Base-by-base conservation (phyloP, 495 filamentous ascomycete genomes). In the Neurospora sp. region DNA sequence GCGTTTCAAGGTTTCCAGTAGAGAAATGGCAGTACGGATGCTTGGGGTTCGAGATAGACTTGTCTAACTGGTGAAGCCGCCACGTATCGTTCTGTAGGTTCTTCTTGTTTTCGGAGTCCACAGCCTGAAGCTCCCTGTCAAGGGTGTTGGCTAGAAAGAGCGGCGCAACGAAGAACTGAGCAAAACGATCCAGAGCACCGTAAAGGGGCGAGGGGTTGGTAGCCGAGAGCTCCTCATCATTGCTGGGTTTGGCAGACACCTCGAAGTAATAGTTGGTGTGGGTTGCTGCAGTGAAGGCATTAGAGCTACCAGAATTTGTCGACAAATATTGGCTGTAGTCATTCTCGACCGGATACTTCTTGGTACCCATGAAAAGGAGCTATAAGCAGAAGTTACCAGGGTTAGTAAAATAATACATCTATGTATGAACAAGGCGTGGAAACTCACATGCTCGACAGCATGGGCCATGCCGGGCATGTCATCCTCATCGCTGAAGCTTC, bases 31-130 rank as follows among this genome's bases (percentile, higher is more conserved):
- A 92, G 78, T 92, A 97, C n/a, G 96, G 96, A 78, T 98, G 96
- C 45, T 90, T 90, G 5, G 92, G 89, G 82, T 95, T 99, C 34
- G 95, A 94, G 13, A 96, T 84, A 2, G 93, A 91, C 82, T 97
- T 98, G 78, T 92, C 92, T 39, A 99, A 86, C 80, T 99, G 96
- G 81, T 94, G 90, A 73, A 97, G 82, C 28, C 96, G 91, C 96
- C 96, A 99, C 73, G 89, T 84, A 80, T 99, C 96, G 81, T 88
- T 97, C 83, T 99, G 96, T 34, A 99, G 88, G 75, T 99, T 99
- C 86, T 99, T 98, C 87, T 99, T 99, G 83, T 98, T 97, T 80
- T 99, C 96, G 0, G 96, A 98, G 82, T 99, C 96, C 24, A 99
- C 96, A 24, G 96, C 96, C 74, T 85, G 88, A 73, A 99, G 85